phyloP scores from a whole-genome alignment of 306 rosid genomes.

The Alnus glutinosa region DNA sequence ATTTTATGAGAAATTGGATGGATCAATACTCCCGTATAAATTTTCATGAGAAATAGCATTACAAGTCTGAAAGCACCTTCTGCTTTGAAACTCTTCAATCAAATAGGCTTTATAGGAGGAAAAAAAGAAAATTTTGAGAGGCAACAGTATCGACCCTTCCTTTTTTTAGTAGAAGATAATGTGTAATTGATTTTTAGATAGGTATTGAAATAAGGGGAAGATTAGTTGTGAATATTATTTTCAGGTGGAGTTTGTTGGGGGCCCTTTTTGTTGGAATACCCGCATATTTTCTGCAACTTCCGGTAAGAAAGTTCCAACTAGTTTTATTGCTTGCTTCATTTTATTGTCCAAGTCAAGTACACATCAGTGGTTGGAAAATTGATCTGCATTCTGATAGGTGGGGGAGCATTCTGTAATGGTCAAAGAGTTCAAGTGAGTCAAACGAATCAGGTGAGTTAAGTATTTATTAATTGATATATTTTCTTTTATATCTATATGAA shows the following conservation, averaged over 20 bases:
- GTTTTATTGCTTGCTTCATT: conserved; percentile 16
- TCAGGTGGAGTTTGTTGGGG: conserved; percentile 98
- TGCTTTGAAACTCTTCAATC: not conserved
- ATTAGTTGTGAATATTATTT: conserved; percentile 1
- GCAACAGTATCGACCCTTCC: not conserved
- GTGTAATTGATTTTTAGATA: not conserved
- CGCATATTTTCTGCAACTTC: conserved; percentile 85
- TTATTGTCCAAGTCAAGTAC: conserved; percentile 19
- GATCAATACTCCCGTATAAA: not conserved
- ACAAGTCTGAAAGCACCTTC: not conserved
- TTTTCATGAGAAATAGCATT: not conserved
- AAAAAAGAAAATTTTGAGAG: not conserved
- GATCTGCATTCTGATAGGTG: conserved; percentile 53
- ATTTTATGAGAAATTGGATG: not conserved
- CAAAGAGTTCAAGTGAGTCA: conserved; percentile 76
- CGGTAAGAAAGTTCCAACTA: conserved; percentile 48
- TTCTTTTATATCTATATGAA: too few relatives aligned
- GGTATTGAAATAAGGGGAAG: not conserved
- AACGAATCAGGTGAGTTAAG: conserved; percentile 55
- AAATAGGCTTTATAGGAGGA: not conserved
- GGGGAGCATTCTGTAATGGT: conserved; percentile 93
- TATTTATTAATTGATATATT: not conserved
- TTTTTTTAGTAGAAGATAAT: not conserved
- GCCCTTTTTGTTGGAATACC: conserved; percentile 97
- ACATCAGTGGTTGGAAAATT: conserved; percentile 18